Base-by-base conservation (phyloP, 768 basidiomycete species). In the Tremella fuciformis region DNA sequence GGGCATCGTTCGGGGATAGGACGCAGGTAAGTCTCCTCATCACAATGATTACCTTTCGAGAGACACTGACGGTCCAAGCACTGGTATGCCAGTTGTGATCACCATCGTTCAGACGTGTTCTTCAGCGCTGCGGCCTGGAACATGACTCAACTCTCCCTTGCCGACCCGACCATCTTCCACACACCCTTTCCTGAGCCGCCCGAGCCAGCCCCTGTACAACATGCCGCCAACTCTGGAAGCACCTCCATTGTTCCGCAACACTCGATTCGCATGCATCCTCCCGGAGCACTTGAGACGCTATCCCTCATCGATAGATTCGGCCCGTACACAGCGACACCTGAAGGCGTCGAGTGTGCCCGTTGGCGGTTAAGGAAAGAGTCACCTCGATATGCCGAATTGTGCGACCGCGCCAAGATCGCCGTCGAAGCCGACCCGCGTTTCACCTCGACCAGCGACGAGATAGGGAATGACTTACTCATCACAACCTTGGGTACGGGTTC, bases 401-500 rank as follows among this genome's bases (percentile, higher is more conserved):
- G 16, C 74, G 67, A 18, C 66, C 71, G 44, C 78, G 29, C 29
- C 76, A 38, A 84, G 84, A 59, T 69, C 60, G 2, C 19, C 13
- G 73, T 54, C 7, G 19, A 52, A n/a, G 56, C 39, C 25, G 59
- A 41, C 46, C 46, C 24, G 49, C 57, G 59, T 24, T 26, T 29
- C 9, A 8, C 8, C 19, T 19, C 58, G 6, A 11, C n/a, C 15
- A 15, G 40, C 16, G 47, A 48, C 19, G 46, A 13, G 19, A 41
- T 55, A 15, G 89, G 88, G 1, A 82, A 83, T 40, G 82, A 88
- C 49, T 82, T 97, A 8, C 77, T 76, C 8, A 79, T 97, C 44
- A 82, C 88, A 8, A 82, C 91, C 1, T 80, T 98, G 6, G 94
- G 94, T 2, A 97, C 94, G 0, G 88, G 89, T 1, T 93, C 91